phyloP scores from a whole-genome alignment of 179 eudicot species.

The Spergularia azorica region DNA sequence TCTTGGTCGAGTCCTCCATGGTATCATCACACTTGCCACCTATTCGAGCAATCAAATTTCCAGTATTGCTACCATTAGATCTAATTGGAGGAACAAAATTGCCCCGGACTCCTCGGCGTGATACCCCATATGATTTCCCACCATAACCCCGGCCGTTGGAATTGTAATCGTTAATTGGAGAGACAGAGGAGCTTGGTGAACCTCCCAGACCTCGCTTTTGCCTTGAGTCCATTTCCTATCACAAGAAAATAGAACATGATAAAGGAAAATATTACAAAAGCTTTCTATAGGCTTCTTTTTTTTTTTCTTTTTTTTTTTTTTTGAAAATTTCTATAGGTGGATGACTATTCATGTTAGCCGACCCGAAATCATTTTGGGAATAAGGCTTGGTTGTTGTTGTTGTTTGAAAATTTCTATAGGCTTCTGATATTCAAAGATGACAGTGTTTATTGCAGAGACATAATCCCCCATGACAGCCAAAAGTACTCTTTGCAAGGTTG shows the following conservation, averaged over 20 bases:
- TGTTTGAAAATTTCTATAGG: background rate
- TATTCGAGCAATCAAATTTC: conserved; percentile 61
- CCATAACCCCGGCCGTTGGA: conserved; percentile 51
- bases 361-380: too few species aligned
- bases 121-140: conserved; percentile 69
- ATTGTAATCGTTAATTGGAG: conserved; percentile 64
- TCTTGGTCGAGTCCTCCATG: conserved; percentile 77
- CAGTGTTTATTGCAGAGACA: background rate
- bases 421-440: conserved; percentile 4
- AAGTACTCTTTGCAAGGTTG: background rate
- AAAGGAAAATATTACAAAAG: background rate
- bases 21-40: conserved; percentile 78
- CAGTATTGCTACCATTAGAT: conserved; percentile 66
- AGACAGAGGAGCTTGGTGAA: conserved; percentile 64
- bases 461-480: conserved; percentile 7
- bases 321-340: too few species aligned
- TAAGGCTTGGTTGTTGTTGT: too few species aligned
- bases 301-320: too few species aligned
- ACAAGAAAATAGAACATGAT: conserved; percentile 14
- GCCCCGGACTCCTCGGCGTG: conserved; percentile 97
- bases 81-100: conserved; percentile 92
- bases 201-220: conserved; percentile 65
- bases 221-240: conserved; percentile 87
- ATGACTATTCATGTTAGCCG: too few species aligned
- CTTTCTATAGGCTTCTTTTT: conserved; percentile 9